Evolutionary conservation across 495 filamentous ascomycete species (phyloP), one percentile per base, ranked within the genome.

Genomic region (Beverwykella pulmonaria): DNA sequence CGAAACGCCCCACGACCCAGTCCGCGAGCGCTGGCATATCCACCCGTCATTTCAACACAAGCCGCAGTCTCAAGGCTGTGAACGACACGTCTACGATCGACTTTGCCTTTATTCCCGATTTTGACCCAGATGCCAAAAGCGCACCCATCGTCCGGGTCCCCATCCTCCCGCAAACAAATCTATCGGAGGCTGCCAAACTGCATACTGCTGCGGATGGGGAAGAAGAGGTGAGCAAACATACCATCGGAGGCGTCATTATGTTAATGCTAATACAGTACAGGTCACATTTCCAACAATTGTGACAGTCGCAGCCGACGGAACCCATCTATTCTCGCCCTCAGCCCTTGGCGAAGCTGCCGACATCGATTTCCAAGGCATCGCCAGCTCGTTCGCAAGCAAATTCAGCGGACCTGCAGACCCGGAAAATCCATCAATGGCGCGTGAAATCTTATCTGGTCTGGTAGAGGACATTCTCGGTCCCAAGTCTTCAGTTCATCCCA

Each of bases 81-180:
- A 79, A 81, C 65, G 86, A 88, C 78, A 77, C 75, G 63, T 86
- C 84, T 44, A 83, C 85, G 29, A 85, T 88, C 57, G 86, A 88
- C 79, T 86, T 88, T 66, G 81, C 81, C 70, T 87, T 82, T 79
- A 77, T 89, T 75, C 86, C 86, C 30, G 77, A 80, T 56, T 75
- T 77, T 52, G 79, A 81, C 54, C 63, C 82, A 20, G 79, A 82
- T 39, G 67, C 73, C 36, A 36, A 56, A 39, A 52, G 76, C 19
- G 64, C 75, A 36, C 73, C 75, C 19, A 22, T 68, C 17, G 26
- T 70, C 15, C 81, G 78, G 54, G 79, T 87, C 54, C 85, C 85
- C 69, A 77, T 87, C 68, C 77, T 87, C 68, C 79, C 83, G 59
- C 78, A 81, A 53, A 77, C 66, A 46, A 10, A 2, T 4, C 20